Conservation (phyloP, 2,329 filamentous ascomycete species). For the Fusarium algeriense region DNA sequence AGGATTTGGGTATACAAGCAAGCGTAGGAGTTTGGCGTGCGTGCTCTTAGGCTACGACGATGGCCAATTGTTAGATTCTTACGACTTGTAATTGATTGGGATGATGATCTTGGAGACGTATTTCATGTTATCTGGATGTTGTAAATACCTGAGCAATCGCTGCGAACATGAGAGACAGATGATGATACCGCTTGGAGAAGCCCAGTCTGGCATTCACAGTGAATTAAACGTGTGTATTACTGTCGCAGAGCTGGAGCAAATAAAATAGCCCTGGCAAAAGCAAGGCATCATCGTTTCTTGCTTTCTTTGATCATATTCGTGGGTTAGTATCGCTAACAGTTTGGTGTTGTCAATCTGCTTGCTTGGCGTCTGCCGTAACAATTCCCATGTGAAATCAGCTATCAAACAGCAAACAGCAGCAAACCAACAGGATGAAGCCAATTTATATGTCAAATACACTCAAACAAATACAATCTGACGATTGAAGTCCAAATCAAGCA, state of each 20-base stretch:
- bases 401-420: background rate
- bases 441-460: rapidly evolving
- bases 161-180: background rate
- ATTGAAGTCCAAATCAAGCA: no score
- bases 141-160: background rate
- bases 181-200: background rate
- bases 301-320: no score
- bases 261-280: rapidly evolving
- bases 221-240: rapidly evolving
- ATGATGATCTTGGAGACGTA: background rate
- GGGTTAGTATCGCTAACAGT: background rate
- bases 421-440: rapidly evolving
- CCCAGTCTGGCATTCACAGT: rapidly evolving
- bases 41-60: constrained; percentile 21
- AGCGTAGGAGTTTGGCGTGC: constrained; percentile 31
- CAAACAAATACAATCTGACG: background rate
- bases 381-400: background rate
- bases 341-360: background rate
- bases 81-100: background rate
- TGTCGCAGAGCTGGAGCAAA: rapidly evolving
- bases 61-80: background rate
- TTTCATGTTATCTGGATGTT: no score
- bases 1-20: background rate
- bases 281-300: rapidly evolving
- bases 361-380: background rate